Percentiles rank a stretch among this genome's conserved stretches.
phyloP scores from a whole-genome alignment of 441 rosid species.

The Flueggea neowawraea region DNA sequence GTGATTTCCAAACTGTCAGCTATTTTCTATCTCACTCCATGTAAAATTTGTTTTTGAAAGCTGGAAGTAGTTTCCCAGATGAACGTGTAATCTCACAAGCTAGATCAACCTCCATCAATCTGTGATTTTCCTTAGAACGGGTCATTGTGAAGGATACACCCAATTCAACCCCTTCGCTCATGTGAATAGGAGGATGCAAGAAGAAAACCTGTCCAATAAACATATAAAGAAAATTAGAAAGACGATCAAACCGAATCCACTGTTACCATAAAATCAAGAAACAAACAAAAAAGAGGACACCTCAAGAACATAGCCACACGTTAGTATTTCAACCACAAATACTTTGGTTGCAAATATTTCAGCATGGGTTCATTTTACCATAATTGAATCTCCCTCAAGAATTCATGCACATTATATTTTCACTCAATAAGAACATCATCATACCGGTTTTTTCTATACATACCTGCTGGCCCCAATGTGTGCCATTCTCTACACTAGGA shows the following conservation, averaged over 20 bases:
- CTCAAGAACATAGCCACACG: neutral
- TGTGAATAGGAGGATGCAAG: constrained; percentile 44
- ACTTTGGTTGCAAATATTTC: no score
- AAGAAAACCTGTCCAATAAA: constrained; percentile 67
- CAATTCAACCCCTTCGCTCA: constrained; percentile 57
- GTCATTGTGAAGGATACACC: constrained; percentile 64
- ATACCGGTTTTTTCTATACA: constrained; percentile 5
- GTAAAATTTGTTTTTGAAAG: constrained; percentile 56
- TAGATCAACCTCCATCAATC: constrained; percentile 87
- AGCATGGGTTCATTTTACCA: no score
- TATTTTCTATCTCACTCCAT: constrained; percentile 58
- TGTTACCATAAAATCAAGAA: neutral
- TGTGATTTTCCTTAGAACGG: constrained; percentile 85
- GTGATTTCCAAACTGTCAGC: constrained; percentile 5
- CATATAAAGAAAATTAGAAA: constrained; percentile 10
- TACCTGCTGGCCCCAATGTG: constrained; percentile 99
- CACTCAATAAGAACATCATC: neutral
- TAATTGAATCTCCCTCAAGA: no score
- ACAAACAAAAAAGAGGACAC: neutral
- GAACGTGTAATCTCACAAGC: constrained; percentile 51
- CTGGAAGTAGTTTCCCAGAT: constrained; percentile 44
- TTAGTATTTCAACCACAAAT: no score
- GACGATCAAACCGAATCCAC: constrained; percentile 2
- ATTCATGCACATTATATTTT: no score
- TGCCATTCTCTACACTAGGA: constrained; percentile 70